A percentile compares a stretch with the other conserved stretches of the same genome.
These are phyloP conservation scores for Citrullus mucosospermus DNA, from an alignment of 306 rosid species.

Conservation along the genomic window DNA sequence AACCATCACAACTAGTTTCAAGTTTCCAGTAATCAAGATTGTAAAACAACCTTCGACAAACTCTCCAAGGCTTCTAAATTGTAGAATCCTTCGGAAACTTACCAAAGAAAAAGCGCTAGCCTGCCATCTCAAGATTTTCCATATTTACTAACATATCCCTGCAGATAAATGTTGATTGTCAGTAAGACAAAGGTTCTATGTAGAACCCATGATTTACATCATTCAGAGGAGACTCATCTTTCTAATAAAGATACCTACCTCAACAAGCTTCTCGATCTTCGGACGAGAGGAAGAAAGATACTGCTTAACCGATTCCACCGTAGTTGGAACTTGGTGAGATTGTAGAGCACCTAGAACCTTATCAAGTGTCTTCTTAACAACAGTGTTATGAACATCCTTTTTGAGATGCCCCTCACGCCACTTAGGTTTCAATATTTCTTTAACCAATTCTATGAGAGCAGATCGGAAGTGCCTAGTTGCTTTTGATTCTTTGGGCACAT, in stretches of 20 bases:
- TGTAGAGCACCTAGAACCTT: conserved; percentile 67
- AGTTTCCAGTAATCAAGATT: conserved; percentile 2
- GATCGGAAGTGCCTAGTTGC: conserved; percentile 41
- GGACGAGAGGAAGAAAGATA: conserved; percentile 49
- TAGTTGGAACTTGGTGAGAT: conserved; percentile 59
- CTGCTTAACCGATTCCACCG: conserved; percentile 40
- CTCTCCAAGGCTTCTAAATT: conserved; percentile 7
- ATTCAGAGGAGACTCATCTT: conserved; percentile 11
- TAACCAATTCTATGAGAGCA: conserved; percentile 68
- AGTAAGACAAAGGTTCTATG: conserved; percentile 18
- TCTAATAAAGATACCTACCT: conserved; percentile 38
- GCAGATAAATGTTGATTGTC: conserved; percentile 38
- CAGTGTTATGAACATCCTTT: conserved; percentile 65
- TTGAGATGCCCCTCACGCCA: conserved; percentile 81
- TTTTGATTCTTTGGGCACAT: conserved; percentile 43
- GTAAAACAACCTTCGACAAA: not conserved
- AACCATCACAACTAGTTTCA: not conserved
- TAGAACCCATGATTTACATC: conserved; percentile 7
- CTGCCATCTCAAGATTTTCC: conserved; percentile 56
- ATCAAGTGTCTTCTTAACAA: conserved; percentile 76
- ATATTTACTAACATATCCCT: conserved; percentile 87
- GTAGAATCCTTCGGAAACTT: conserved; percentile 30
- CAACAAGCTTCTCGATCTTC: conserved; percentile 71
- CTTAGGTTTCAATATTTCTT: conserved; percentile 75
- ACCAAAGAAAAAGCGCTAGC: conserved; percentile 29